phyloP scores from a whole-genome alignment of 2,329 filamentous ascomycete species.

The Fulvia fulva region DNA sequence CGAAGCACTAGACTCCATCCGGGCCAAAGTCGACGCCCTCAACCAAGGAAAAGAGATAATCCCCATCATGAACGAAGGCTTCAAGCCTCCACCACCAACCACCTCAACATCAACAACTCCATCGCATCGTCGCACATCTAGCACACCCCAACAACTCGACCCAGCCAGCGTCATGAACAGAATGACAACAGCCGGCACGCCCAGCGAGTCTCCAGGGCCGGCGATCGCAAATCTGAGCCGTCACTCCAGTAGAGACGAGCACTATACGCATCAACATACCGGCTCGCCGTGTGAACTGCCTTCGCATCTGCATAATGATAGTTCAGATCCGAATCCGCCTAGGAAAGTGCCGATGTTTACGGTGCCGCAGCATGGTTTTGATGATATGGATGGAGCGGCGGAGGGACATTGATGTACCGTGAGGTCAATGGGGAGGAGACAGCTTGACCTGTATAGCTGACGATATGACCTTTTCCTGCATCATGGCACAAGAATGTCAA shows the following conservation, averaged over 20 bases:
- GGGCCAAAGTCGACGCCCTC: conserved; percentile 24
- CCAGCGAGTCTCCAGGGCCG: not conserved
- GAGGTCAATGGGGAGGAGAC: no score
- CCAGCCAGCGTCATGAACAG: conserved; percentile 8
- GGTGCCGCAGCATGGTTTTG: conserved; percentile 39
- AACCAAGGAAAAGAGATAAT: conserved; percentile 19
- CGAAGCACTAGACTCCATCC: conserved; percentile 23
- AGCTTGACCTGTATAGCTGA: no score
- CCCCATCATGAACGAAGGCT: conserved; percentile 23
- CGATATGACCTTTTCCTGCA: no score
- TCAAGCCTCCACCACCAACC: conserved; percentile 1
- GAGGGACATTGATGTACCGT: no score
- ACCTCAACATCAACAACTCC: not conserved
- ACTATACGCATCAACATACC: conserved; percentile 13
- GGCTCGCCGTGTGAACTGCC: conserved; percentile 24
- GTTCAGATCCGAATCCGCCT: conserved; percentile 17
- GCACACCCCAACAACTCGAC: conserved; percentile 1
- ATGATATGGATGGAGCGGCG: conserved; percentile 36
- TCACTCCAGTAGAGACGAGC: conserved; percentile 20
- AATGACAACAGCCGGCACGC: not conserved
- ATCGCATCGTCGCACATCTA: not conserved
- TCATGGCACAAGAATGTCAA: no score
- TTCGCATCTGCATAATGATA: conserved; percentile 18
- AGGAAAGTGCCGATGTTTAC: conserved; percentile 43
- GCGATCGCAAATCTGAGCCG: not conserved